Percentiles rank a stretch among this genome's conserved stretches.
These are phyloP conservation scores for Thalia dealbata DNA, from an alignment of 176 grass and related monocot genomes.

Conservation along the genomic window DNA sequence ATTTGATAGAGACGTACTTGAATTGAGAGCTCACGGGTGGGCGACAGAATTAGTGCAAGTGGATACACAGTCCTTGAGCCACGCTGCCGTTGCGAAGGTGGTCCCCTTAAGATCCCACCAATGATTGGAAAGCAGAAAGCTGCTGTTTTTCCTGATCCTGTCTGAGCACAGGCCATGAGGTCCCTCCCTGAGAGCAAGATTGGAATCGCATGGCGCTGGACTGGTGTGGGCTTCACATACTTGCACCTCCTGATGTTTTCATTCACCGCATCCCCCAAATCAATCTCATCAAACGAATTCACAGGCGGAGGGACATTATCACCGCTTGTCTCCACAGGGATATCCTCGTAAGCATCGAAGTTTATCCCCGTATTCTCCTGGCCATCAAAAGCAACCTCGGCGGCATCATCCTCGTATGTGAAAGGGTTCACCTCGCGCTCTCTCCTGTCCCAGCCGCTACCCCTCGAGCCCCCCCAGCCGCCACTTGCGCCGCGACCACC, in stretches of 20 bases:
- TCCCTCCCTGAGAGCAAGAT: conserved; percentile 63
- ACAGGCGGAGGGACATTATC: conserved; percentile 64
- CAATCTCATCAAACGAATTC: conserved; percentile 79
- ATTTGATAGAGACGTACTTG: conserved; percentile 44
- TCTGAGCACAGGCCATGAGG: conserved; percentile 97
- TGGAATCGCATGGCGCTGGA: conserved; percentile 84
- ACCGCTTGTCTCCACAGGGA: conserved; percentile 85
- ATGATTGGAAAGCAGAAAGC: conserved; percentile 95
- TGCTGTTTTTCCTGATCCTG: conserved; percentile 84
- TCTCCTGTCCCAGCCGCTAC: conserved; percentile 50
- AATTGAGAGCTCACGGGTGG: conserved; percentile 72
- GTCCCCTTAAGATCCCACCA: conserved; percentile 59
- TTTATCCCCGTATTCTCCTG: conserved; percentile 61
- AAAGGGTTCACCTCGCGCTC: conserved; percentile 79
- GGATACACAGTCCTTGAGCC: conserved; percentile 56
- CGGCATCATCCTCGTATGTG: conserved; percentile 26
- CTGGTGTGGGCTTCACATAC: conserved; percentile 91
- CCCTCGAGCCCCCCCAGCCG: conserved; percentile 60
- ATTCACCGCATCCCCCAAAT: conserved; percentile 74
- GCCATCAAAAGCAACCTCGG: conserved; percentile 28
- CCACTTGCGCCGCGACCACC: conserved; percentile 24
- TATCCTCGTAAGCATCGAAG: conserved; percentile 97
- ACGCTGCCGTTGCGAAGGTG: conserved; percentile 37
- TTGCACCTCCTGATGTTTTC: conserved; percentile 80
- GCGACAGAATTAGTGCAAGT: conserved; percentile 72